Conservation (phyloP, 2,329 filamentous ascomycete genomes). For the Fusarium mexicanum region DNA sequence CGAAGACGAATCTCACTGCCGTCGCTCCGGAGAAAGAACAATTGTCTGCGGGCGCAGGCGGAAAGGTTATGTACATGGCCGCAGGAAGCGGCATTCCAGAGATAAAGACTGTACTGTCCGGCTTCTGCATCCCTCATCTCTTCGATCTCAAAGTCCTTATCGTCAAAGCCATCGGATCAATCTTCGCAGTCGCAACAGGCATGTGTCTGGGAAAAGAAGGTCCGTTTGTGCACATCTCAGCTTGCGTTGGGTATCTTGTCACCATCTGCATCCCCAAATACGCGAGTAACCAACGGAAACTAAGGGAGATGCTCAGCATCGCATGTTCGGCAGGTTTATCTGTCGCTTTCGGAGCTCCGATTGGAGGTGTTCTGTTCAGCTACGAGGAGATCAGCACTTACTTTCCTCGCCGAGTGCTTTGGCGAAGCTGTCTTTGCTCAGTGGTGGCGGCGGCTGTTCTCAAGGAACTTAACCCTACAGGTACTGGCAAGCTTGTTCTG, state of each 20-base stretch:
- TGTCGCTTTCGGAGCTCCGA: slow-evolving; percentile 24
- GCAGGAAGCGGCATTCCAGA: slow-evolving; percentile 29
- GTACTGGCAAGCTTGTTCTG: slow-evolving; percentile 22
- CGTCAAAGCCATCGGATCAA: slow-evolving; percentile 25
- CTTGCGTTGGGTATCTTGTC: slow-evolving; percentile 23
- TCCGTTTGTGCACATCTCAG: slow-evolving; percentile 27
- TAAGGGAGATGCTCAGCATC: slow-evolving; percentile 29
- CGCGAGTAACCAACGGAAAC: slow-evolving; percentile 1
- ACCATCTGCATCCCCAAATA: slow-evolving; percentile 18
- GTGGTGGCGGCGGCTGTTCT: slow-evolving; percentile 22
- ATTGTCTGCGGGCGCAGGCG: rapidly evolving
- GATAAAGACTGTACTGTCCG: slow-evolving; percentile 26
- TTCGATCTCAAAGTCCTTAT: slow-evolving; percentile 26
- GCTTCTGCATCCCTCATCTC: slow-evolving; percentile 20
- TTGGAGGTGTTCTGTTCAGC: slow-evolving; percentile 28
- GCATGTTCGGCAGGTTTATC: slow-evolving; percentile 23
- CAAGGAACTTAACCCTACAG: slow-evolving; percentile 21
- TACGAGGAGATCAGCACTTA: slow-evolving; percentile 35
- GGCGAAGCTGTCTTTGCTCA: slow-evolving; percentile 23
- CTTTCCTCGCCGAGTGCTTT: slow-evolving; percentile 21
- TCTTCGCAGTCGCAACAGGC: slow-evolving; percentile 25
- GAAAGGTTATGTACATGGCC: slow-evolving; percentile 30
- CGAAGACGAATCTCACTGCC: slow-evolving; percentile 6
- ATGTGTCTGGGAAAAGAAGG: slow-evolving; percentile 34
- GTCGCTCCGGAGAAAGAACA: neutral